Conservation (phyloP, 805 yeast genomes). For the Metschnikowia reukaufii region DNA sequence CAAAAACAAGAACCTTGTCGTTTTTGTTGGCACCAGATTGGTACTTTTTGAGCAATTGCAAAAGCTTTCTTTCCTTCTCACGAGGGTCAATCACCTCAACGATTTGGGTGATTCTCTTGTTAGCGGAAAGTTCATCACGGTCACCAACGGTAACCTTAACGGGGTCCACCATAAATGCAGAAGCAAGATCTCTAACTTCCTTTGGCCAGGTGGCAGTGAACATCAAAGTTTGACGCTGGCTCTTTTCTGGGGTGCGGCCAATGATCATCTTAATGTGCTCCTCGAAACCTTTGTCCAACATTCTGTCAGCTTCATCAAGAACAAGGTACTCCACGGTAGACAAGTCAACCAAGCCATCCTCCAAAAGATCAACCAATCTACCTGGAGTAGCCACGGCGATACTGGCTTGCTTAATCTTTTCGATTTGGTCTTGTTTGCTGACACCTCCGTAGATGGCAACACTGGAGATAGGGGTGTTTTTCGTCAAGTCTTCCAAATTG, state of each 20-base stretch:
- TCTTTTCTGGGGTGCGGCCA: constrained; percentile 48
- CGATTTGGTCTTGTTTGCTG: constrained; percentile 88
- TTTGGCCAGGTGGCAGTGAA: constrained; percentile 99
- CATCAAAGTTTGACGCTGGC: constrained; percentile 86
- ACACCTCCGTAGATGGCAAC: constrained; percentile 97
- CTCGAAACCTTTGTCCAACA: constrained; percentile 98
- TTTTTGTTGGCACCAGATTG: constrained; percentile 61
- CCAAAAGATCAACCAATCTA: constrained; percentile 82
- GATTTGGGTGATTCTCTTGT: constrained; percentile 87
- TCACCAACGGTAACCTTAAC: constrained; percentile 91
- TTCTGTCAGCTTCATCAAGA: constrained; percentile 97
- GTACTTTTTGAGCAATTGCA: constrained; percentile 72
- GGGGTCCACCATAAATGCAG: constrained; percentile 79
- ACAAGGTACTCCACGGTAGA: constrained; percentile 73
- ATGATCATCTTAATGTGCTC: constrained; percentile 89
- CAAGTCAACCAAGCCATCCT: constrained; percentile 80
- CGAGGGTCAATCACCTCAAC: constrained; percentile 85
- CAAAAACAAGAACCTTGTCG: constrained; percentile 88
- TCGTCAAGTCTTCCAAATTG: constrained; percentile 67
- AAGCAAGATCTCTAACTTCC: constrained; percentile 90
- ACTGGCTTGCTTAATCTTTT: constrained; percentile 61
- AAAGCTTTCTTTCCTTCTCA: constrained; percentile 73
- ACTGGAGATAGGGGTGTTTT: constrained; percentile 60
- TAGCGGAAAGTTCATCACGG: constrained; percentile 91
- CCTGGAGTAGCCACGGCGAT: constrained; percentile 99